Base-by-base conservation (phyloP, 2,329 filamentous ascomycete genomes). In the Aureobasidium sp. region DNA sequence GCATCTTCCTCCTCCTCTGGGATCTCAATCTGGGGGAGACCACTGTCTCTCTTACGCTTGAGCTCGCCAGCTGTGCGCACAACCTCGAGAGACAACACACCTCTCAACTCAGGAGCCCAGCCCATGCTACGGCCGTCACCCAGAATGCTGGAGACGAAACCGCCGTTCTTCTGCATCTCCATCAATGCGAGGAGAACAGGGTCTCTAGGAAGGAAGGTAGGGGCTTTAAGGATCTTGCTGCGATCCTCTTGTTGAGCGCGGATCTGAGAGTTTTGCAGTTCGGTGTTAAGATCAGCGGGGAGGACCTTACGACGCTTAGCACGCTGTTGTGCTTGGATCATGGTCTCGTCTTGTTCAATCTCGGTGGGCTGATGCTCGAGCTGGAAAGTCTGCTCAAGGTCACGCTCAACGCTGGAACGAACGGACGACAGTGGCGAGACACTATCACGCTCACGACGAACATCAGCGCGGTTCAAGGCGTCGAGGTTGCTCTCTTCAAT, bases 31-130 rank as follows among this genome's bases (percentile, higher is more conserved):
- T 93, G 91, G 48, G 88, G 89, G 65, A 94, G 85, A 29, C 89
- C 91, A 68, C 88, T 91, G 70, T 96, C 91, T 47, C 94, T 87
- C 81, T 99, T 99, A 63, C 94, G 85, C 83, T 97, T 99, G 61
- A 93, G 82, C 64, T 96, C 91, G 62, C 86, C 88, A 45, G 87
- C 83, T 62, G 86, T 86, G 64, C 87, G 86, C 16, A 96, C 83
- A 15, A 90, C 83, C 66, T 95, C 90, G 45, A 97, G 79, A 1
- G 91, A 96, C n/a, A 97, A 79, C 69, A 99, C 85, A n/a, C 89
- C 91, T 63, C 90, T 87, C 25, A 99, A 82, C 75, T 99, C 94
- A 0, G 93, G 93, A 3, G 93, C 93, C 92, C 91, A 97, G 45
- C 84, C 85, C 66, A 84, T 82, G 67, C 86, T 87, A 65, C 89